Evolutionary conservation across 177 flowering plant genomes (phyloP), one percentile per base, ranked within the genome.

Genomic region (Vitis hybrid): DNA sequence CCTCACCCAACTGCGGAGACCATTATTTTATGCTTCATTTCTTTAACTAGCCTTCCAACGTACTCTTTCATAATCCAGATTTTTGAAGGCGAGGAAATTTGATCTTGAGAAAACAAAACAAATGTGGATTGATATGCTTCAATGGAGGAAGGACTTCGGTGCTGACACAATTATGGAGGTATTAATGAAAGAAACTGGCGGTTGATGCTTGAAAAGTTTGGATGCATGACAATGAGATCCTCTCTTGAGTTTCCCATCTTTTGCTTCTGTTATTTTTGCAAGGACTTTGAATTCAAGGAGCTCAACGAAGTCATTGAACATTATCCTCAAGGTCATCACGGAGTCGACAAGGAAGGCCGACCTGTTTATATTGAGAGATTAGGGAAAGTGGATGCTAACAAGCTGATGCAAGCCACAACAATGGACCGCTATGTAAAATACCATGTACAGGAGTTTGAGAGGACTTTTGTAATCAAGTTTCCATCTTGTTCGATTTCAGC

Each of bases 311-410:
- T 93, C 52, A 33, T 81, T 21, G 39, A 84, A 72, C 78, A 90
- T 76, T 93, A 93, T 77, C 97, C 97, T 22, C 98, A 93, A 83
- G 98, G 95, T n/a, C 83, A 93, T 77, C 98, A 93, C 72, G 98
- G 98, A 52, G 95, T 93, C 16, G 98, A 93, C 70, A 91, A 89
- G 78, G 98, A 93, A 8, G 98, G 98, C 10, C 79, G 88, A 16
- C 98, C 98, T 2, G 91, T 93, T 61, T 93, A 93, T 67, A 91
- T 93, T 19, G 97, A 93, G 80, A 73, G 68, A 67, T 79, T 94
- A 31, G 99, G 99, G 52, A 77, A 77, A 80, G 95, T 91, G 55
- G 99, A 94, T 74, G 55, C 91, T 61, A 80, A 45, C 76, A 94
- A 93, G 88, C 76, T 94, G 71, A 33, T 94, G 91, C 96, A 93